Percentiles rank a stretch among this genome's conserved stretches.
Conservation (phyloP, 179 eudicot species). For the Heliamphora pulchella region DNA sequence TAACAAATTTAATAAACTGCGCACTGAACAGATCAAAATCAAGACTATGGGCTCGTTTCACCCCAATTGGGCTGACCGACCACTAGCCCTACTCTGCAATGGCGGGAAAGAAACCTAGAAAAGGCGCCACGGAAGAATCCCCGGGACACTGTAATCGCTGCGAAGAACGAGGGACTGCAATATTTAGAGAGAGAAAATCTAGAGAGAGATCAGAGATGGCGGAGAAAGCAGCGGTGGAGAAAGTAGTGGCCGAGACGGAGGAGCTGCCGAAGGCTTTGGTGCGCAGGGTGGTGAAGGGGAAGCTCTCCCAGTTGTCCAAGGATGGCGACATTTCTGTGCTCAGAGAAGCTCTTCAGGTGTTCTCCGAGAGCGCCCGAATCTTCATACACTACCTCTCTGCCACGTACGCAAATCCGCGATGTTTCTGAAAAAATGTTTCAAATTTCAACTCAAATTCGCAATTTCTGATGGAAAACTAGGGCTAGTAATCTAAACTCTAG, state of each 20-base stretch:
- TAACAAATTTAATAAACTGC: too few relatives aligned
- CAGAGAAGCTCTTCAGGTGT: constrained; percentile 56
- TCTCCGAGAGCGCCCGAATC: constrained; percentile 66
- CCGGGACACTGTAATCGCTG: too few relatives aligned
- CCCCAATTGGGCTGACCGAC: too few relatives aligned
- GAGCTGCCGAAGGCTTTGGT: constrained; percentile 78
- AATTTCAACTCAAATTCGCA: not conserved
- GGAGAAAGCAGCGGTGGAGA: constrained; percentile 21
- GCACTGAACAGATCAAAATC: too few relatives aligned
- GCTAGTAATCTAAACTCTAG: not conserved
- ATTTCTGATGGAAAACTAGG: not conserved
- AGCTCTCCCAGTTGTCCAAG: constrained; percentile 52
- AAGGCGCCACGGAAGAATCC: not conserved
- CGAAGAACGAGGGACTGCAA: not conserved
- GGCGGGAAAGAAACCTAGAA: constrained; percentile 14
- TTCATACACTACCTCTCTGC: constrained; percentile 96
- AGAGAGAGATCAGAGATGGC: constrained; percentile 21
- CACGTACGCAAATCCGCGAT: constrained; percentile 36
- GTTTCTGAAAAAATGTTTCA: not conserved
- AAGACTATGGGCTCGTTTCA: too few relatives aligned
- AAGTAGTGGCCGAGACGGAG: constrained; percentile 36
- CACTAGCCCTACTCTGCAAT: not conserved
- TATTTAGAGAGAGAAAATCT: not conserved
- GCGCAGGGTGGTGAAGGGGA: constrained; percentile 73
- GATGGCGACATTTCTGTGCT: constrained; percentile 55